Evolutionary conservation across 140 eudicot species (phyloP).

Genomic region (Ambrosia hybrid): DNA sequence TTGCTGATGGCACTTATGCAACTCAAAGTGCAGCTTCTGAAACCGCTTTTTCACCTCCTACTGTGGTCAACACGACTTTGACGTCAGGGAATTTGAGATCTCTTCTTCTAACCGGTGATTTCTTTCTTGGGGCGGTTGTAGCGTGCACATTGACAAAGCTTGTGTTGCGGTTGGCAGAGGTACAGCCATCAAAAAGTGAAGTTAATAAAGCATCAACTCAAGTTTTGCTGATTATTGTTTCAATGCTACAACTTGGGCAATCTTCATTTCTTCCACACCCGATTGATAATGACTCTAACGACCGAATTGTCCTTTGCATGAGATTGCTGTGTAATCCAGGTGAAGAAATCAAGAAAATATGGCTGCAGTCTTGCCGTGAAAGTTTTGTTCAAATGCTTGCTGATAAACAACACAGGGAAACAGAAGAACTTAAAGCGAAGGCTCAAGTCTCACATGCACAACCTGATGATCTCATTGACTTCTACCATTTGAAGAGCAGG

Average conservation of each 20-base stretch:
- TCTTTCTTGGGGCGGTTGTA: slow-evolving; percentile 71
- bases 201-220: slow-evolving; percentile 54
- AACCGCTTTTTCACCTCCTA: slow-evolving; percentile 60
- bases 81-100: slow-evolving; percentile 64
- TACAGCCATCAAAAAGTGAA: slow-evolving; percentile 59
- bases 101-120: slow-evolving; percentile 63
- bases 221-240: slow-evolving; percentile 55
- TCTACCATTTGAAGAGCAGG: slow-evolving; percentile 78
- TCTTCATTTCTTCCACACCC: slow-evolving; percentile 70
- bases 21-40: slow-evolving; percentile 78
- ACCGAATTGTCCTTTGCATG: slow-evolving; percentile 57
- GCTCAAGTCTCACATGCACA: slow-evolving; percentile 68
- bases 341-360: slow-evolving; percentile 56
- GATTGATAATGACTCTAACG: slow-evolving; percentile 65
- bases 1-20: slow-evolving; percentile 80
- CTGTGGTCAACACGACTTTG: slow-evolving; percentile 52
- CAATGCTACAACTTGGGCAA: slow-evolving; percentile 71
- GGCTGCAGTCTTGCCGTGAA: slow-evolving; percentile 66
- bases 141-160: slow-evolving; percentile 79
- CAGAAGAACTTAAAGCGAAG: slow-evolving; percentile 71
- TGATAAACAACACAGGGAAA: slow-evolving; percentile 64
- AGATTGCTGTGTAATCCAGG: slow-evolving; percentile 54
- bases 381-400: slow-evolving; percentile 79
- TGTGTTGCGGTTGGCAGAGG: slow-evolving; percentile 65
- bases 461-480: slow-evolving; percentile 79